Percentiles rank a stretch among this genome's conserved stretches.
phyloP scores from a whole-genome alignment of 2,329 filamentous ascomycete species.

The Raffaelea ambrosiae region DNA sequence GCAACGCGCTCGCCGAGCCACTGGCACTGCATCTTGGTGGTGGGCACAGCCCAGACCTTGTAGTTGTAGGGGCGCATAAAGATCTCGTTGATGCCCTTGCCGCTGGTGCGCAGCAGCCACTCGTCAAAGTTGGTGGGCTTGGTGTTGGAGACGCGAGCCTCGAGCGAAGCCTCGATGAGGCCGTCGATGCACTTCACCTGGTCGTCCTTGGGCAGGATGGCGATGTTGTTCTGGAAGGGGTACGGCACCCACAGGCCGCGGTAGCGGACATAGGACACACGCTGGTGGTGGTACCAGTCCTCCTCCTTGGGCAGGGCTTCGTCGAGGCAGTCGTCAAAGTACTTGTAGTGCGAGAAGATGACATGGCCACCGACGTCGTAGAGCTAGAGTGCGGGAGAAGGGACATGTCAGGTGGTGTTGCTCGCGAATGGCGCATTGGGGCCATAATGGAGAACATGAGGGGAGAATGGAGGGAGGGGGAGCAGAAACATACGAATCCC shows the following conservation, averaged over 20 bases:
- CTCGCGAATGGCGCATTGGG: too few relatives aligned
- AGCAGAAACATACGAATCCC: slow-evolving; percentile 74
- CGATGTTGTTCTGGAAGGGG: slow-evolving; percentile 99
- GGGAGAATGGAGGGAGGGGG: slow-evolving; percentile 1
- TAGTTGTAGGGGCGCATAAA: slow-evolving; percentile 99
- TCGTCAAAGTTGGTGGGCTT: slow-evolving; percentile 98
- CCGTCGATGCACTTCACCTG: slow-evolving; percentile 92
- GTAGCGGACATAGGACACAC: slow-evolving; percentile 98
- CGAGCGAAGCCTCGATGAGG: slow-evolving; percentile 88
- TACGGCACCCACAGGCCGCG: slow-evolving; percentile 96
- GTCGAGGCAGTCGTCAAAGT: slow-evolving; percentile 98
- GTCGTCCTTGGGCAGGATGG: slow-evolving; percentile 94
- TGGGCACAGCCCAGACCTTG: slow-evolving; percentile 99
- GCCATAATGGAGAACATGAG: not conserved
- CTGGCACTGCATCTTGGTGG: slow-evolving; percentile 98
- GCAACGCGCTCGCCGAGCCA: slow-evolving; percentile 99
- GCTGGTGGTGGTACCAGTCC: slow-evolving; percentile 97
- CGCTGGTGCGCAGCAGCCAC: slow-evolving; percentile 93
- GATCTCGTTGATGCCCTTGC: slow-evolving; percentile 78
- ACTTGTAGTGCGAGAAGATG: slow-evolving; percentile 99
- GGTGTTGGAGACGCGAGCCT: slow-evolving; percentile 74
- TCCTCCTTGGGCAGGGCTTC: slow-evolving; percentile 89
- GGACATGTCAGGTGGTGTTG: too few relatives aligned
- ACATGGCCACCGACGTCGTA: slow-evolving; percentile 98
- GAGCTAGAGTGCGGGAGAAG: slow-evolving; percentile 46